Evolutionary conservation across 495 filamentous ascomycete genomes (phyloP), one percentile per base, ranked within the genome.

Genomic region (Penicillium crystallinum): DNA sequence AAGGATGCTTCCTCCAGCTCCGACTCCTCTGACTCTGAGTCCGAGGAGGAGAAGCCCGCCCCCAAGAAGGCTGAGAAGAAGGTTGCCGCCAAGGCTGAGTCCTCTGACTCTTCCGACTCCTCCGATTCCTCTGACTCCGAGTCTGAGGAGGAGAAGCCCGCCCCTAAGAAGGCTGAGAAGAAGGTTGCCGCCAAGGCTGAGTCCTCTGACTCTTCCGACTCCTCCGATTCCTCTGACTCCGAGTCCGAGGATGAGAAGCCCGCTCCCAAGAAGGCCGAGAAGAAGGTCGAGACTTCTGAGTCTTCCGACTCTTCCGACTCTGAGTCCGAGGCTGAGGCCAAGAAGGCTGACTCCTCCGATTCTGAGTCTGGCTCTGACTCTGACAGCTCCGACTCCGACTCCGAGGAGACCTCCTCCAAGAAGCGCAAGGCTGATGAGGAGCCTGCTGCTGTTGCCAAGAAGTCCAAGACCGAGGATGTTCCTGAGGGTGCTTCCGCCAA

Each of bases 371-470:
- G 57, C 39, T 63, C 55, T 42, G 57, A 67, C 56, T 67, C 64
- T 34, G 68, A 70, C 55, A 66, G 64, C 43, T 62, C 49, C 49
- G 68, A 65, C 50, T 78, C 74, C 47, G 72, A 74, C 52, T 76
- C 77, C 49, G 79, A 84, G 64, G 76, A 77, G 41, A 68, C 68
- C 30, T 56, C 59, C 57, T 78, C 81, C 58, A 95, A 93, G 83
- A 95, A 95, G 83, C 91, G 91, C 75, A 95, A 95, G 81, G 89
- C 89, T 47, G 86, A 85, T 41, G 75, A 84, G 44, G 84, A 84
- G 54, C 73, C 81, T 41, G 72, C 72, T 10, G 71, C 82, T 36
- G 66, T 78, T 22, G 69, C 80, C 48, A 98, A 98, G 85, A 96
- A 95, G 82, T 71, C 74, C 67, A 97, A 96, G 86, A 81, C 81